Conservation (phyloP, 2,329 filamentous ascomycete genomes). For the Neocatenulostroma microsporum region DNA sequence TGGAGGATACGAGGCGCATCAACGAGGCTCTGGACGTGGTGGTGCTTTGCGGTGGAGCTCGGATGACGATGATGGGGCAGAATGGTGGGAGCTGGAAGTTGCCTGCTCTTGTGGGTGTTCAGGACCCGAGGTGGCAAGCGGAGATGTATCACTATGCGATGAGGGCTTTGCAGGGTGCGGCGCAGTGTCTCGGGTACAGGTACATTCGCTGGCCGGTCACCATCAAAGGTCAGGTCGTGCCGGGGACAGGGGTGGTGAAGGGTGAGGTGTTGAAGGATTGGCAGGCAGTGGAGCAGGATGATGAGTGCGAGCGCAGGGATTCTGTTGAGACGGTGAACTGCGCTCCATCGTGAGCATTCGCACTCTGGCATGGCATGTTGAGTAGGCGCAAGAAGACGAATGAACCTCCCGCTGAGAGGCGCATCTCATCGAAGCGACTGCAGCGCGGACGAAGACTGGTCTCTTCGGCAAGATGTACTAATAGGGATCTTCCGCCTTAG, state of each 20-base stretch:
- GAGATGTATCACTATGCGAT: slow-evolving; percentile 2
- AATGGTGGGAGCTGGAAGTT: background rate
- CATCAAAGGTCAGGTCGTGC: slow-evolving; percentile 4
- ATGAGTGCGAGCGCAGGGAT: too few species aligned
- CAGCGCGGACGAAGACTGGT: too few species aligned
- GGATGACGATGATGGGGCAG: background rate
- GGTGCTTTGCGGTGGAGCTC: background rate
- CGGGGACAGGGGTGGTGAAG: slow-evolving; percentile 2
- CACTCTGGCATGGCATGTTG: too few species aligned
- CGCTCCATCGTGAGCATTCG: too few species aligned
- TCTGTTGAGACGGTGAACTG: too few species aligned
- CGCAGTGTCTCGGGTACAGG: background rate
- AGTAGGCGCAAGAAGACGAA: too few species aligned
- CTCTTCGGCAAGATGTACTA: too few species aligned
- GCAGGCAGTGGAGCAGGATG: background rate
- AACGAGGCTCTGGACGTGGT: slow-evolving; percentile 1
- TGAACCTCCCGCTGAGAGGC: too few species aligned
- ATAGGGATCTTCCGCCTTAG: too few species aligned
- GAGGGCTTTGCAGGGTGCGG: background rate
- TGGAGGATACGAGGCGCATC: background rate
- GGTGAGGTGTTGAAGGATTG: slow-evolving; percentile 5
- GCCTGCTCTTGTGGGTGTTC: too few species aligned
- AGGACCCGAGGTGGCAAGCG: background rate
- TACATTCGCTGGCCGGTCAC: slow-evolving; percentile 8
- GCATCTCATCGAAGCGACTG: too few species aligned